A percentile compares a stretch with the other conserved stretches of the same genome.
Evolutionary conservation across 768 basidiomycete genomes (phyloP).

Genomic region (Phylloporus sp.): DNA sequence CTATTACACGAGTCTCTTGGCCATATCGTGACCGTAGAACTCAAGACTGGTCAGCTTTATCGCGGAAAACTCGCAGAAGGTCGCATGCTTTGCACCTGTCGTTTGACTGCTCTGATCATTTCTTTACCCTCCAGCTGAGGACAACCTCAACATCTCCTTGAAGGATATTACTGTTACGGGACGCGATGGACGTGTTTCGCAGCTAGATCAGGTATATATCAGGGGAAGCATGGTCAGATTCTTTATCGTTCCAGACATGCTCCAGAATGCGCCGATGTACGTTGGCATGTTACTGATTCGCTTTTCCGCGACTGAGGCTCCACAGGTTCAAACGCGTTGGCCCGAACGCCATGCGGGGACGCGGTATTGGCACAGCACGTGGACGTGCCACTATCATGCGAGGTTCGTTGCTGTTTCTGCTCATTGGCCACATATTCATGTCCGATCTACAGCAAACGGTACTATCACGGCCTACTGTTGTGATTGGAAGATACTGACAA

Average conservation of each 20-base stretch:
- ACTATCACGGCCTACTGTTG: constrained; percentile 13
- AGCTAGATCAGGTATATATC: constrained; percentile 98
- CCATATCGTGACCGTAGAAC: constrained; percentile 95
- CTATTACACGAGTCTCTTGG: constrained; percentile 94
- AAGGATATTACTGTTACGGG: constrained; percentile 97
- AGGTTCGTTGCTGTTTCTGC: constrained; percentile 49
- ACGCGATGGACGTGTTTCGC: constrained; percentile 96
- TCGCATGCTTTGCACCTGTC: constrained; percentile 16
- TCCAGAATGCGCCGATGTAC: constrained; percentile 98
- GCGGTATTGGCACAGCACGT: constrained; percentile 98
- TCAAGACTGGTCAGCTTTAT: constrained; percentile 96
- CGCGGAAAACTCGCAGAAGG: constrained; percentile 97
- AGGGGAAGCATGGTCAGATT: constrained; percentile 97
- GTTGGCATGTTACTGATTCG: constrained; percentile 28
- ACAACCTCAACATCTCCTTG: constrained; percentile 94
- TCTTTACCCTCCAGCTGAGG: constrained; percentile 68
- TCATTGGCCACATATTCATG: constrained; percentile 15
- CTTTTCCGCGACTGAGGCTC: constrained; percentile 8
- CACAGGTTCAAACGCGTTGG: constrained; percentile 97
- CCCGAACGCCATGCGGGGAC: constrained; percentile 96
- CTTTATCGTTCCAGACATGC: constrained; percentile 99
- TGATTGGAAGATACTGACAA: constrained; percentile 11
- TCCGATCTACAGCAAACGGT: constrained; percentile 66
- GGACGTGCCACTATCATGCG: constrained; percentile 98
- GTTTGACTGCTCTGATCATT: constrained; percentile 17